Percentiles rank a stretch among this genome's conserved stretches.
Conservation (phyloP, 768 basidiomycete genomes). For the Amyloporia xantha region DNA sequence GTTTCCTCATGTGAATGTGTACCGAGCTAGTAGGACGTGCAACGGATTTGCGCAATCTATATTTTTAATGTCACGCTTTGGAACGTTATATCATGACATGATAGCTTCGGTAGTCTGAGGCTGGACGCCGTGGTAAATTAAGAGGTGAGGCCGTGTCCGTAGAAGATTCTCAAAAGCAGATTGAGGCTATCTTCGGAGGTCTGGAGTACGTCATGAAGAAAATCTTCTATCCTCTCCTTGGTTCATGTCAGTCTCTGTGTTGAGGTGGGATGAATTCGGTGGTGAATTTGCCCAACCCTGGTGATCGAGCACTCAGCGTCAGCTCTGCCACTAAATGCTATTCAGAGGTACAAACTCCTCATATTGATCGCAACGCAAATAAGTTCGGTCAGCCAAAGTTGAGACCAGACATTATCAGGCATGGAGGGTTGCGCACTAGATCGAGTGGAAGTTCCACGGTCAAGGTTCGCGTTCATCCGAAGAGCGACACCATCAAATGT, state of each 20-base stretch:
- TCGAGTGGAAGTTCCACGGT: slow-evolving; percentile 13
- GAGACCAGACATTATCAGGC: slow-evolving; percentile 8
- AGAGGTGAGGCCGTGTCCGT: slow-evolving; percentile 31
- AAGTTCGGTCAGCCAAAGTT: slow-evolving; percentile 27
- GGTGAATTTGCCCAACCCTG: slow-evolving; percentile 12
- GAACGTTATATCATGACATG: too few species aligned
- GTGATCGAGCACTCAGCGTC: slow-evolving; percentile 26
- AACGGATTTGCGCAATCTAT: too few species aligned
- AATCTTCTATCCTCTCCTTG: too few species aligned
- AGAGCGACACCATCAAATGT: slow-evolving; percentile 7
- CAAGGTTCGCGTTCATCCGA: slow-evolving; percentile 1
- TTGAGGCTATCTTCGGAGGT: slow-evolving; percentile 42
- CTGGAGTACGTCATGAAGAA: slow-evolving; percentile 32
- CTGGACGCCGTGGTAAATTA: neutral
- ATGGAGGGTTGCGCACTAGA: slow-evolving; percentile 17
- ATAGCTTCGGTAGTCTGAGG: too few species aligned
- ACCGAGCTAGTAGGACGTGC: too few species aligned
- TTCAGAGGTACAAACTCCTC: too few species aligned
- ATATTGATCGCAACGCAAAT: slow-evolving; percentile 27
- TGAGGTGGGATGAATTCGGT: too few species aligned
- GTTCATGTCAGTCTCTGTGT: too few species aligned
- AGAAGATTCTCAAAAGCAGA: slow-evolving; percentile 26
- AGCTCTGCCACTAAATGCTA: too few species aligned
- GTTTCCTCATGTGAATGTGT: too few species aligned
- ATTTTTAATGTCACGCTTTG: too few species aligned